Conservation (phyloP, 2,329 filamentous ascomycete species). For the Colletotrichum eleusines region DNA sequence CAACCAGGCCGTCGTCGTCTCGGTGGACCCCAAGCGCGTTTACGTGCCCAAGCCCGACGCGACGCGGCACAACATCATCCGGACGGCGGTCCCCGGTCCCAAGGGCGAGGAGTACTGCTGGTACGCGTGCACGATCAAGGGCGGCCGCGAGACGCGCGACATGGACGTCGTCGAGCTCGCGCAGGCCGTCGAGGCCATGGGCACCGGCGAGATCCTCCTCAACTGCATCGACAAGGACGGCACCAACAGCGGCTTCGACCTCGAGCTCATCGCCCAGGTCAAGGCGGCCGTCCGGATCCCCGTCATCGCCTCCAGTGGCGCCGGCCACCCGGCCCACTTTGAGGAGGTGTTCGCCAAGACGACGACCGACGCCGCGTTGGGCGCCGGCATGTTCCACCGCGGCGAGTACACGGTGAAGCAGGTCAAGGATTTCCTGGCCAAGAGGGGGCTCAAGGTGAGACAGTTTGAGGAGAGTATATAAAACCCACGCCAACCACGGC, state of each 20-base stretch:
- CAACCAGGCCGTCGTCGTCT: constrained; percentile 96
- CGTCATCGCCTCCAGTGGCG: constrained; percentile 94
- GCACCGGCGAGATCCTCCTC: constrained; percentile 90
- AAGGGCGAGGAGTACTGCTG: constrained; percentile 87
- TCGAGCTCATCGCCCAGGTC: constrained; percentile 90
- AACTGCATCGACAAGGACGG: constrained; percentile 99
- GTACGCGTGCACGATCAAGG: constrained; percentile 98
- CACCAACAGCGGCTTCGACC: constrained; percentile 92
- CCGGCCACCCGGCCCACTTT: constrained; percentile 89
- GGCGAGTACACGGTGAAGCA: constrained; percentile 95
- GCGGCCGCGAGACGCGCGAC: constrained; percentile 92
- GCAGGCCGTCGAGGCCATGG: constrained; percentile 94
- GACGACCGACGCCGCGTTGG: constrained; percentile 89
- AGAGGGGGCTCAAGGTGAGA: constrained; percentile 81
- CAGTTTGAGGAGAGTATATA: constrained; percentile 74
- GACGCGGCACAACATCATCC: constrained; percentile 78
- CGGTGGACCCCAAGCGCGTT: constrained; percentile 91
- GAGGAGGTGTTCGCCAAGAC: constrained; percentile 90
- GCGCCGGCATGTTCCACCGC: constrained; percentile 97
- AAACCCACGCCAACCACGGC: constrained; percentile 5
- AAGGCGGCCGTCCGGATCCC: constrained; percentile 91
- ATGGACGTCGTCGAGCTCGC: constrained; percentile 91
- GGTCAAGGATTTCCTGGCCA: constrained; percentile 85
- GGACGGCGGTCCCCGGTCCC: constrained; percentile 77
- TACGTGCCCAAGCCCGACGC: constrained; percentile 83